Conservation (phyloP, 768 basidiomycete species). For the Naematelia aurantialba region DNA sequence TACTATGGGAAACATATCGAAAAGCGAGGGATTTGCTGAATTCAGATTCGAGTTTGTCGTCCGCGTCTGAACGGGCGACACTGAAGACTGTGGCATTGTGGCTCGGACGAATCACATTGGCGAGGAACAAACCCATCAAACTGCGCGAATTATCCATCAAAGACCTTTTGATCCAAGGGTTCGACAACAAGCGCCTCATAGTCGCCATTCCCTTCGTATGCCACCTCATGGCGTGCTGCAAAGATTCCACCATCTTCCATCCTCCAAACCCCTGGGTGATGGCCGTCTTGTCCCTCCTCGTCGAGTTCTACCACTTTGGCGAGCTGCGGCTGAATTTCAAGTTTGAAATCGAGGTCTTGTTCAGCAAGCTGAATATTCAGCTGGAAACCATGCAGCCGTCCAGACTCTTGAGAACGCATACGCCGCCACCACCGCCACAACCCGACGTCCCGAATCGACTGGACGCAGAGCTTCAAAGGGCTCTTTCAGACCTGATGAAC, state of each 20-base stretch:
- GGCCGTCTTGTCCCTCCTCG: slow-evolving; percentile 85
- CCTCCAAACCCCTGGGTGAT: slow-evolving; percentile 98
- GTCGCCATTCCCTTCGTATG: slow-evolving; percentile 98
- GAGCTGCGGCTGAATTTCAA: slow-evolving; percentile 94
- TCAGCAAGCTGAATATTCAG: slow-evolving; percentile 84
- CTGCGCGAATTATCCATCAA: slow-evolving; percentile 94
- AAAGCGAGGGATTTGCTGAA: slow-evolving; percentile 85
- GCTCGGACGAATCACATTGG: slow-evolving; percentile 90
- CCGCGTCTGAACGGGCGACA: slow-evolving; percentile 74
- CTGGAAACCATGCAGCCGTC: slow-evolving; percentile 80
- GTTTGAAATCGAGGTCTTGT: slow-evolving; percentile 96
- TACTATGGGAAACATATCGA: slow-evolving; percentile 88
- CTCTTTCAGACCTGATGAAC: slow-evolving; percentile 55
- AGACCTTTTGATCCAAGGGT: slow-evolving; percentile 93
- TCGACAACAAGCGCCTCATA: slow-evolving; percentile 81
- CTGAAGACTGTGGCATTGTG: slow-evolving; percentile 94
- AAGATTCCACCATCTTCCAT: slow-evolving; percentile 85
- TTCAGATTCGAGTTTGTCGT: slow-evolving; percentile 81
- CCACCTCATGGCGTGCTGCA: slow-evolving; percentile 87
- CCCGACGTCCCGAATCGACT: slow-evolving; percentile 65
- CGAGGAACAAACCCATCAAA: slow-evolving; percentile 85
- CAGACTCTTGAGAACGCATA: slow-evolving; percentile 61
- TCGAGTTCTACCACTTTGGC: slow-evolving; percentile 94
- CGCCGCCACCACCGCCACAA: slow-evolving; percentile 51
- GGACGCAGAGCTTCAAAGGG: slow-evolving; percentile 70